Evolutionary conservation across 495 filamentous ascomycete genomes (phyloP), one percentile per base, ranked within the genome.

Genomic region (Friedmanniomyces endolithicus): DNA sequence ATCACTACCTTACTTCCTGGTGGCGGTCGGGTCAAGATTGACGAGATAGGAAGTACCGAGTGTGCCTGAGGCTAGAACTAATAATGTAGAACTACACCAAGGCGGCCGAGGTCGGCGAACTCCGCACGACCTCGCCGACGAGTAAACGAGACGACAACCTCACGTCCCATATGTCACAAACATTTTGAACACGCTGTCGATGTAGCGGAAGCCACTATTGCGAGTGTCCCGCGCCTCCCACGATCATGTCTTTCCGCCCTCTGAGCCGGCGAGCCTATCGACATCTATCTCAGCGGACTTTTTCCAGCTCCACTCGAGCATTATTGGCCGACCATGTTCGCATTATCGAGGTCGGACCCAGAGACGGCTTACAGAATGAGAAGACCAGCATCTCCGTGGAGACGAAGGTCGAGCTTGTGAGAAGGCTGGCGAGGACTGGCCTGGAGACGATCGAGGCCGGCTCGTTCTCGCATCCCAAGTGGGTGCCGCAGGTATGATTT

Each of bases 301-400:
- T 60, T 47, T 11, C 45, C 19, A 45, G 9, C 48, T 56, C 57
- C 11, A 34, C 1, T 3, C 34, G 48, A 37, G 46, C 41, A 17
- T 34, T 39, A 17, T 34, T 39, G 11, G 57, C 57, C 50, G 68
- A 76, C 71, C 67, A 77, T 70, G 67, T 75, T 57, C 66, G 79
- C 52, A 83, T 98, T 56, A 83, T 96, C 52, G 92, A 98, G 71
- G 92, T 97, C 57, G 90, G 90, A 14, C 86, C 90, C 29, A 79
- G 92, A 59, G 92, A 98, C 74, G 92, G 92, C 40, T 72, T 98
- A 50, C 92, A 98, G 72, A 97, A 97, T 65, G 94, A 97, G 72
- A 92, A 92, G 72, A 84, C 76, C 59, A 74, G 78, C 1, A 87
- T 98, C 56, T 71, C 86, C 19, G 71, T 90, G 52, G 77, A 78